These are phyloP conservation scores for Chamaenerion angustifolium DNA, from an alignment of 345 rosid genomes.

Conservation along the genomic window DNA sequence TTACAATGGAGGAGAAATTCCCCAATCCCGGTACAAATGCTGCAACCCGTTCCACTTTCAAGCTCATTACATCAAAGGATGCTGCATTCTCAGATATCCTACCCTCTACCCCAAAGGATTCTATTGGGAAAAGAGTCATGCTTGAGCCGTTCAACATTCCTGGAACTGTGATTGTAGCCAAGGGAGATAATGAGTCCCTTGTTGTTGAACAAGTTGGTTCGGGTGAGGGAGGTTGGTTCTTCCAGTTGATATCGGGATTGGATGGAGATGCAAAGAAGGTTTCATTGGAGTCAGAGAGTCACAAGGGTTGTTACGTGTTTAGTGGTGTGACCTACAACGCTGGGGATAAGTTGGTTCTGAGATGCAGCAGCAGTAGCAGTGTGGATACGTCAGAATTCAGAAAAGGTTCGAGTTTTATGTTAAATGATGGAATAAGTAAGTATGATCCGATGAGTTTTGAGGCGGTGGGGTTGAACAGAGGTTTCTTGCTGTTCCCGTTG, in stretches of 20 bases:
- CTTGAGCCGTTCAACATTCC: constrained; percentile 76
- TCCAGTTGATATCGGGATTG: constrained; percentile 47
- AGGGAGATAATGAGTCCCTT: constrained; percentile 23
- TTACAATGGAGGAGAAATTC: constrained; percentile 36
- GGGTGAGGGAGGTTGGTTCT: constrained; percentile 19
- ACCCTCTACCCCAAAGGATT: constrained; percentile 11
- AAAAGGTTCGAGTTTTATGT: constrained; percentile 39
- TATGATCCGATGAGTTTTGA: constrained; percentile 78
- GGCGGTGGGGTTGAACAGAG: constrained; percentile 42
- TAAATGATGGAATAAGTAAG: constrained; percentile 30
- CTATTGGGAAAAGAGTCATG: constrained; percentile 39
- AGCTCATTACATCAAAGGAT: constrained; percentile 25
- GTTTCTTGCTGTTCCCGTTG: constrained; percentile 63
- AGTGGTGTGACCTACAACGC: constrained; percentile 23
- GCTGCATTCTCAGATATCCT: constrained; percentile 1
- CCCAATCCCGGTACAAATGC: constrained; percentile 46
- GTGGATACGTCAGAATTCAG: constrained; percentile 10
- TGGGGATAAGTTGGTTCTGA: constrained; percentile 26
- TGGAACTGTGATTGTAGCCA: constrained; percentile 43
- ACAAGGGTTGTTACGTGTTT: constrained; percentile 45
- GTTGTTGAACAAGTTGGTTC: constrained; percentile 21
- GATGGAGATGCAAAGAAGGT: constrained; percentile 43
- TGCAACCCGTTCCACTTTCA: constrained; percentile 53
- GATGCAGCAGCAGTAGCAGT: constrained; percentile 25
- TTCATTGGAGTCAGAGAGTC: constrained; percentile 39